These are phyloP conservation scores for Pseudocercospora macadamiae DNA, from an alignment of 2,329 filamentous ascomycete species.

Conservation along the genomic window DNA sequence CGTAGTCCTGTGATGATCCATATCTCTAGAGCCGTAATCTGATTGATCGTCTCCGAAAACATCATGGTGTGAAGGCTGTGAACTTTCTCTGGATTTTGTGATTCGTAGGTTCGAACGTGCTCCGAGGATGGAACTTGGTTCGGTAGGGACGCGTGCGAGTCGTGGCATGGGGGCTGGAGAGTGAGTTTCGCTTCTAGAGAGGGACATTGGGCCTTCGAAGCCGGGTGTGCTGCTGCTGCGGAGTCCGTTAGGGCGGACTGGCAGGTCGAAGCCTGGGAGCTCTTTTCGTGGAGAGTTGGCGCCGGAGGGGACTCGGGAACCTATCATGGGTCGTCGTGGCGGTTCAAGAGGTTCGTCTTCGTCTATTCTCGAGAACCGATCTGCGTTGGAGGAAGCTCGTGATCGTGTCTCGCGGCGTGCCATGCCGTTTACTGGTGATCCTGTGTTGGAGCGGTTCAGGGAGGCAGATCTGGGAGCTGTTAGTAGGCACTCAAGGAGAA, in stretches of 20 bases:
- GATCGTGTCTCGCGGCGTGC: slow-evolving; percentile 48
- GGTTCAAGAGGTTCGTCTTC: slow-evolving; percentile 60
- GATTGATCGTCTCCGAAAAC: slow-evolving; percentile 58
- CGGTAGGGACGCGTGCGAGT: slow-evolving; percentile 58
- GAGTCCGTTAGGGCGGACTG: slow-evolving; percentile 49
- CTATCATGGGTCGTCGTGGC: slow-evolving; percentile 57
- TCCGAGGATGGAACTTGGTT: slow-evolving; percentile 54
- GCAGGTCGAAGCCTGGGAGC: slow-evolving; percentile 47
- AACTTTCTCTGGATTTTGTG: slow-evolving; percentile 34
- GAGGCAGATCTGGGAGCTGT: slow-evolving; percentile 11
- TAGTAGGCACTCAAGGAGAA: not conserved
- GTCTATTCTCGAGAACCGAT: slow-evolving; percentile 57
- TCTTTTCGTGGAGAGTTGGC: slow-evolving; percentile 47
- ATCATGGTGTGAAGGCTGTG: slow-evolving; percentile 34
- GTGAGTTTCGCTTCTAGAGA: slow-evolving; percentile 47
- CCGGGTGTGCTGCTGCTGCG: slow-evolving; percentile 53
- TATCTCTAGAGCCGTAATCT: slow-evolving; percentile 44
- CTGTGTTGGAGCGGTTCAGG: slow-evolving; percentile 31
- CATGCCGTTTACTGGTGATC: slow-evolving; percentile 34
- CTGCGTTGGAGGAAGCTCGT: slow-evolving; percentile 60
- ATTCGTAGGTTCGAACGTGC: slow-evolving; percentile 52
- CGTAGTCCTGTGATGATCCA: slow-evolving; percentile 44
- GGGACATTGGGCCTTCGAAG: slow-evolving; percentile 57
- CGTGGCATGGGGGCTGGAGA: slow-evolving; percentile 51
- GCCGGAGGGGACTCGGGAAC: slow-evolving; percentile 49